Evolutionary conservation across 768 basidiomycete genomes (phyloP).

Genomic region (Rhizopogon sp.): DNA sequence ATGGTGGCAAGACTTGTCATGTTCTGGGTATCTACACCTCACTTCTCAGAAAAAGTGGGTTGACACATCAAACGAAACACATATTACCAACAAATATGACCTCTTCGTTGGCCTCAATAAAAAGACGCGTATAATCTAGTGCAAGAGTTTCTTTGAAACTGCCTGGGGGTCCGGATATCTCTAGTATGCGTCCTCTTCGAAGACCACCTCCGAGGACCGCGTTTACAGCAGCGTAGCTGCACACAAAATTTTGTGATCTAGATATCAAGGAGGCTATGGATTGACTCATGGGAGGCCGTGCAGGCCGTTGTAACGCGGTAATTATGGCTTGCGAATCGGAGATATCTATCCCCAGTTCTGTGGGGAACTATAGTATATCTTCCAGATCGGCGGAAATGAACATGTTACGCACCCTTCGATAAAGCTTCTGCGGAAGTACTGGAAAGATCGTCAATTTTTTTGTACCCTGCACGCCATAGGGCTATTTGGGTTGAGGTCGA

Average conservation of each 20-base stretch:
- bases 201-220: constrained; percentile 61
- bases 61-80: neutral
- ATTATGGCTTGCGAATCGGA: constrained; percentile 44
- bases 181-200: constrained; percentile 54
- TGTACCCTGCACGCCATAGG: constrained; percentile 51
- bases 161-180: constrained; percentile 76
- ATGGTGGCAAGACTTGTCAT: constrained; percentile 36
- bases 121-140: constrained; percentile 42
- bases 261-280: constrained; percentile 44
- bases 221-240: constrained; percentile 46
- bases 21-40: constrained; percentile 41
- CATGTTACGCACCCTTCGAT: constrained; percentile 39
- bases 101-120: constrained; percentile 43
- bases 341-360: constrained; percentile 49
- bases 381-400: neutral
- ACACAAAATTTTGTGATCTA: constrained; percentile 10
- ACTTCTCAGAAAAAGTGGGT: constrained; percentile 2
- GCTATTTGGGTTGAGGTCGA: constrained; percentile 40
- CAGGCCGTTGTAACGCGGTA: constrained; percentile 32
- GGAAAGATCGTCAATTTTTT: constrained; percentile 49
- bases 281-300: constrained; percentile 40
- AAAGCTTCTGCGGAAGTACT: constrained; percentile 39
- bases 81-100: constrained; percentile 60
- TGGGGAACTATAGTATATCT: neutral
- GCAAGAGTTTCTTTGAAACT: constrained; percentile 57